Base-by-base conservation (phyloP, 805 yeast species). In the Candida ortonii region DNA sequence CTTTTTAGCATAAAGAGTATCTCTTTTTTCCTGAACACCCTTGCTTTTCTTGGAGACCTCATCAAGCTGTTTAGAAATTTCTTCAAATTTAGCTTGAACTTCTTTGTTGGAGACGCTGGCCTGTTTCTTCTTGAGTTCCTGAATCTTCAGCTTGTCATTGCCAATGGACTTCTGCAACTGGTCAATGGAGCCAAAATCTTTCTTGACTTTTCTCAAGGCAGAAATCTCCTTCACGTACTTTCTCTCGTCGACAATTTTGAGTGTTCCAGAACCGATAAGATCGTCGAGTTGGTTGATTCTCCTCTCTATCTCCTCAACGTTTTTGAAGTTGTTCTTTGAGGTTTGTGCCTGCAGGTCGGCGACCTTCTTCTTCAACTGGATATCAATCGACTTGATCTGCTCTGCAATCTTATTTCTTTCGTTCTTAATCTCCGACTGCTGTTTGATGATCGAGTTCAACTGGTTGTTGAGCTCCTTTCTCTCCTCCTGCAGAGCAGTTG, bases 191-290 rank as follows among this genome's bases (percentile, higher is more conserved):
- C 77, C 76, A 57, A 86, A 84, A 60, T 82, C 89, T 61, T 82
- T 83, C 55, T 80, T 78, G 57, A 84, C 66, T 65, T 85, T 87
- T 64, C 90, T 80, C 61, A 93, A 75, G 28, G 80, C 62, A 33
- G 87, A 73, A 71, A 87, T 84, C 66, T 90, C 97, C 66, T 84
- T 84, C 48, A 93, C 78, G 46, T 71, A 64, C 56, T 79, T 73
- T 68, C 86, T 82, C 73, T 93, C 99, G 45, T 90, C 96, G 34
- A 88, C 97, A 55, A 93, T 77, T 51, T 85, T 76, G 58, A 93
- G 70, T 28, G 71, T 64, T 44, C 97, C 97, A 32, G 83, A 64
- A 36, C 84, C 85, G 43, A 93, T 80, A 47, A 73, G 68, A 26
- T 71, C 73, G 59, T 93, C 97, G 54, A 87, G 74, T 46, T 68